Conservation (phyloP, 2,329 filamentous ascomycete species). For the Cryphonectria carpinicola region DNA sequence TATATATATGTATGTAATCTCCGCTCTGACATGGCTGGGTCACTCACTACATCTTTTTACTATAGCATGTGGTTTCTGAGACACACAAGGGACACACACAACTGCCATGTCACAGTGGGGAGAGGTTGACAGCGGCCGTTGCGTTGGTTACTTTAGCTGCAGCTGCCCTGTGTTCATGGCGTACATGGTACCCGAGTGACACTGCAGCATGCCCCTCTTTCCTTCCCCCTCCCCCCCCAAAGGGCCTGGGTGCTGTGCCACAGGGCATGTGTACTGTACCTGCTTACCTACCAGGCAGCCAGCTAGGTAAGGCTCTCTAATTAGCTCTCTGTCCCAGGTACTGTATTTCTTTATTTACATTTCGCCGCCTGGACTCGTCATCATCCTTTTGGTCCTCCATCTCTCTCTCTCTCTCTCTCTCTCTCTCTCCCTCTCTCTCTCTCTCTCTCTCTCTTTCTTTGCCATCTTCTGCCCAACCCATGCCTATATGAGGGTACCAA, state of each 20-base stretch:
- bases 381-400: background rate
- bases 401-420: background rate
- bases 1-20: no score
- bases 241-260: conserved; percentile 2
- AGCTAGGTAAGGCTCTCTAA: background rate
- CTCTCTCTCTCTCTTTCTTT: background rate
- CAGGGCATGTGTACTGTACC: background rate
- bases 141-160: background rate
- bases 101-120: background rate
- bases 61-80: background rate
- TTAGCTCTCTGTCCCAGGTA: no score
- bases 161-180: background rate
- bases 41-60: no score
- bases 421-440: background rate
- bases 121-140: conserved; percentile 4
- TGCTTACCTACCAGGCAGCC: no score
- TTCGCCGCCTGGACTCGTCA: background rate
- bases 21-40: no score
- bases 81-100: background rate
- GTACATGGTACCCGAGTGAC: background rate
- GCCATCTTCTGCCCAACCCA: background rate
- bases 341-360: background rate
- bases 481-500: background rate
- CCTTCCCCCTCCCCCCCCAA: background rate
- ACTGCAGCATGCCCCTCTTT: background rate